Evolutionary conservation across 2,329 filamentous ascomycete genomes (phyloP).

Genomic region (Lojkania enalia): DNA sequence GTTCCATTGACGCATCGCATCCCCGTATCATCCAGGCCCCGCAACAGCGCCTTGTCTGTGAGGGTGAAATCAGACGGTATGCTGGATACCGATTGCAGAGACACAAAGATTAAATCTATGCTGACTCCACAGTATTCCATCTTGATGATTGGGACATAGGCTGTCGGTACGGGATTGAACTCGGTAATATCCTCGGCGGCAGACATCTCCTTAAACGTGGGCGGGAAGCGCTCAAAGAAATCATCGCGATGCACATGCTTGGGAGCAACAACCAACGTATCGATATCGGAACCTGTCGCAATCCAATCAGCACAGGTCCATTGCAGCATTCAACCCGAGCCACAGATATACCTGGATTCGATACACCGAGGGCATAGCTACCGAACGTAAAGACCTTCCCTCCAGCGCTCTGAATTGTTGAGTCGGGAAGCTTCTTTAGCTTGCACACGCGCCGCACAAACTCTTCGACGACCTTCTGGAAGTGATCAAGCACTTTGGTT

Average conservation of each 20-base stretch:
- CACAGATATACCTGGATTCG: slow-evolving; percentile 68
- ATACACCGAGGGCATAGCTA: slow-evolving; percentile 92
- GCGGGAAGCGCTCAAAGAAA: slow-evolving; percentile 90
- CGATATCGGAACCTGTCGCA: slow-evolving; percentile 87
- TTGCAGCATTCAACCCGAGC: not conserved
- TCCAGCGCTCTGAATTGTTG: slow-evolving; percentile 78
- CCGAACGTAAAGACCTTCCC: slow-evolving; percentile 96
- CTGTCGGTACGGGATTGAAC: slow-evolving; percentile 81
- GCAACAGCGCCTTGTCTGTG: slow-evolving; percentile 80
- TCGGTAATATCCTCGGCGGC: slow-evolving; percentile 80
- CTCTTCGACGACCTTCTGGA: slow-evolving; percentile 80
- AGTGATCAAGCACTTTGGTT: slow-evolving; percentile 70
- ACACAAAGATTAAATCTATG: slow-evolving; percentile 81
- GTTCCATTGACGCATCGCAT: slow-evolving; percentile 91
- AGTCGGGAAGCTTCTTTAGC: slow-evolving; percentile 72
- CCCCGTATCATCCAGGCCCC: slow-evolving; percentile 83
- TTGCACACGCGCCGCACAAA: slow-evolving; percentile 83
- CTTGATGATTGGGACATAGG: slow-evolving; percentile 96
- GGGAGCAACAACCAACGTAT: slow-evolving; percentile 89
- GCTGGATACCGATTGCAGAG: slow-evolving; percentile 45
- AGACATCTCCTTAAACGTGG: slow-evolving; percentile 74
- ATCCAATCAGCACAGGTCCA: slow-evolving; percentile 6
- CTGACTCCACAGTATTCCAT: slow-evolving; percentile 89
- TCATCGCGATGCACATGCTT: slow-evolving; percentile 87
- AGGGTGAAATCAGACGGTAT: slow-evolving; percentile 67